Conservation (phyloP, 1,284 basidiomycete genomes). For the Ceratobasidium sp. region DNA sequence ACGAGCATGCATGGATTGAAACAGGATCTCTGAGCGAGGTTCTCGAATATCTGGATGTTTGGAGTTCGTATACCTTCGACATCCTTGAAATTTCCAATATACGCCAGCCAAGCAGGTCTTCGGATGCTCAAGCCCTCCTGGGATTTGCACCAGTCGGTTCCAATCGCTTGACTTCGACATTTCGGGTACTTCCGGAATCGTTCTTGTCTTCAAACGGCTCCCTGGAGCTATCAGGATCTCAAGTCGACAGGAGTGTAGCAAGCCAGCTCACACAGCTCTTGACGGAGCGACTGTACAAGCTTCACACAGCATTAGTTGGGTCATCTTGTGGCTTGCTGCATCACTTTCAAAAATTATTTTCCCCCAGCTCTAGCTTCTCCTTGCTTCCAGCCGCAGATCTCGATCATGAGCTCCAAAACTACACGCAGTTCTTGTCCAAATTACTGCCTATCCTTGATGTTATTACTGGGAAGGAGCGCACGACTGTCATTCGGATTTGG, state of each 20-base stretch:
- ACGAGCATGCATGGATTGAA: not conserved
- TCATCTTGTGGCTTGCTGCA: not conserved
- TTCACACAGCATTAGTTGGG: not conserved
- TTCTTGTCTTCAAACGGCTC: not conserved
- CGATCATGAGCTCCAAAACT: too few relatives aligned
- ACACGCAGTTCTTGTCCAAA: too few relatives aligned
- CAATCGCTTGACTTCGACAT: not conserved
- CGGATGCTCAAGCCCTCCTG: not conserved
- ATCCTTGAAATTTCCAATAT: not conserved
- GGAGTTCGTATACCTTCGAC: not conserved
- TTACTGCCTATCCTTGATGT: too few relatives aligned
- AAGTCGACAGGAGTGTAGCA: too few relatives aligned
- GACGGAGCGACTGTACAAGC: not conserved
- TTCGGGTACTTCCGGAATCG: not conserved
- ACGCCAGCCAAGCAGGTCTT: not conserved
- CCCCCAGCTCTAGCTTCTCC: too few relatives aligned
- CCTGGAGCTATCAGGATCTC: not conserved
- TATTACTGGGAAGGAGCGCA: too few relatives aligned
- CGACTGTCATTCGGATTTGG: too few relatives aligned
- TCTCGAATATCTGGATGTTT: not conserved
- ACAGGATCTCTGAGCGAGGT: not conserved
- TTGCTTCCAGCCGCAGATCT: too few relatives aligned
- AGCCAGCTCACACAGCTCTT: too few relatives aligned
- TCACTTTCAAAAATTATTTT: too few relatives aligned
- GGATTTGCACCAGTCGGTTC: not conserved